A percentile compares a stretch with the other conserved stretches of the same genome.
Evolutionary conservation across 1,284 basidiomycete genomes (phyloP).

Genomic region (Rugosomyces carneus): DNA sequence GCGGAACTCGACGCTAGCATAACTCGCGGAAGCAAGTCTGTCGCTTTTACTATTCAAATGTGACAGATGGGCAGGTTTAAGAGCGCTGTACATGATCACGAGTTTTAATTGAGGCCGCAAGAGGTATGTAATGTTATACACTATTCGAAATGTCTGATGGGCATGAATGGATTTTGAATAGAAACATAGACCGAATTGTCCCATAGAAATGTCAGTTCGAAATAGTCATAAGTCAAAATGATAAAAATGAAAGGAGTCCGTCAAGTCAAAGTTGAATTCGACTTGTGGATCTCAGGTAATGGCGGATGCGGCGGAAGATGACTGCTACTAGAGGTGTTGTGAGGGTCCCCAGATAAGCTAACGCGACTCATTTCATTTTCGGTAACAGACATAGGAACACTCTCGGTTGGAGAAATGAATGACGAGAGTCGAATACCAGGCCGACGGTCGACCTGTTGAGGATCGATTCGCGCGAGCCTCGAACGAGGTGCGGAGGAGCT

Average conservation of each 20-base stretch:
- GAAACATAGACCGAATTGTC: slow-evolving; percentile 16
- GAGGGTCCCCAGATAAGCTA: slow-evolving; percentile 40
- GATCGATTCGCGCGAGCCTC: slow-evolving; percentile 1
- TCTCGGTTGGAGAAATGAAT: slow-evolving; percentile 55
- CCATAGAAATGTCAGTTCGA: neutral
- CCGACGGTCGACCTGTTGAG: slow-evolving; percentile 7
- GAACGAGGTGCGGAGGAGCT: slow-evolving; percentile 7
- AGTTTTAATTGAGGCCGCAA: no score
- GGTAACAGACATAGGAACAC: slow-evolving; percentile 61
- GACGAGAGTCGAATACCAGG: slow-evolving; percentile 18
- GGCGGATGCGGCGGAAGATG: slow-evolving; percentile 47
- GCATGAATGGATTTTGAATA: slow-evolving; percentile 10
- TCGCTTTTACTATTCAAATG: no score
- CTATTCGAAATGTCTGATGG: neutral
- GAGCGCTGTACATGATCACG: no score
- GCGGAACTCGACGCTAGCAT: neutral
- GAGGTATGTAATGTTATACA: neutral
- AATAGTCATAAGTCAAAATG: neutral
- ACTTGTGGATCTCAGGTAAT: slow-evolving; percentile 27
- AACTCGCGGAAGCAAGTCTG: no score
- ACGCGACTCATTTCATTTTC: slow-evolving; percentile 58
- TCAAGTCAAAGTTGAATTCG: neutral
- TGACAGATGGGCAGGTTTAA: no score
- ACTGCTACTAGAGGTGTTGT: slow-evolving; percentile 26
- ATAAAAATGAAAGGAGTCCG: slow-evolving; percentile 7